phyloP scores from a whole-genome alignment of 768 basidiomycete species.

The Rhodotorula taiwanensis region DNA sequence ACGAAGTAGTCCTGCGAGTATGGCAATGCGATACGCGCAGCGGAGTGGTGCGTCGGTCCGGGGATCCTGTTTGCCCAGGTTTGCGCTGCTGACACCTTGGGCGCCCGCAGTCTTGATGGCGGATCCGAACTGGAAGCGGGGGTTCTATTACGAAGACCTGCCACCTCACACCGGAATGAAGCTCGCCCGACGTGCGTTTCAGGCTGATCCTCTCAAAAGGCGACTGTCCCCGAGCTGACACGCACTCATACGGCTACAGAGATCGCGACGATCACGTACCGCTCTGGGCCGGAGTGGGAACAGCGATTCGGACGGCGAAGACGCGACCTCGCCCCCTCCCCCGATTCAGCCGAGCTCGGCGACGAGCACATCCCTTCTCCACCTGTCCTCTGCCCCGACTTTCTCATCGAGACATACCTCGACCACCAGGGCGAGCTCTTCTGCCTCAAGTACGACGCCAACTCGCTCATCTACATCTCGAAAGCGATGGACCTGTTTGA shows the following conservation, averaged over 20 bases:
- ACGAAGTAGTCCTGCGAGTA: slow-evolving; percentile 78
- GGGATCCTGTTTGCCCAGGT: no score
- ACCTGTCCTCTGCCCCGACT: slow-evolving; percentile 89
- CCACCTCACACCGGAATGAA: slow-evolving; percentile 99
- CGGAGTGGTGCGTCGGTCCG: slow-evolving; percentile 81
- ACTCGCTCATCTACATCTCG: slow-evolving; percentile 95
- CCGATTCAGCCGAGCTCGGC: slow-evolving; percentile 1
- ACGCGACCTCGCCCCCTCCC: slow-evolving; percentile 27
- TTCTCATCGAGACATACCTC: slow-evolving; percentile 95
- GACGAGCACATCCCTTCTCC: slow-evolving; percentile 36
- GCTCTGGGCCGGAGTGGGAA: slow-evolving; percentile 99
- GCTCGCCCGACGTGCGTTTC: slow-evolving; percentile 80
- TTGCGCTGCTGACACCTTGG: slow-evolving; percentile 2
- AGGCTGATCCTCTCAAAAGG: neutral
- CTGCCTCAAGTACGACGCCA: slow-evolving; percentile 97
- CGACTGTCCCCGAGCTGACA: neutral
- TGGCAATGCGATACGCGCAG: slow-evolving; percentile 95
- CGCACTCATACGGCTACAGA: slow-evolving; percentile 51
- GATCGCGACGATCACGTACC: slow-evolving; percentile 97
- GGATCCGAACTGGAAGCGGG: slow-evolving; percentile 98
- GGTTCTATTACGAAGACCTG: slow-evolving; percentile 91
- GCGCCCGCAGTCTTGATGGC: slow-evolving; percentile 81
- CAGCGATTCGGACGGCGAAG: slow-evolving; percentile 84
- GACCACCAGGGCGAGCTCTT: slow-evolving; percentile 80
- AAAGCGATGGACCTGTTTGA: slow-evolving; percentile 99